These are phyloP conservation scores for Pinus albicaulis DNA, from an alignment of 75 land plant species.

Conservation along the genomic window DNA sequence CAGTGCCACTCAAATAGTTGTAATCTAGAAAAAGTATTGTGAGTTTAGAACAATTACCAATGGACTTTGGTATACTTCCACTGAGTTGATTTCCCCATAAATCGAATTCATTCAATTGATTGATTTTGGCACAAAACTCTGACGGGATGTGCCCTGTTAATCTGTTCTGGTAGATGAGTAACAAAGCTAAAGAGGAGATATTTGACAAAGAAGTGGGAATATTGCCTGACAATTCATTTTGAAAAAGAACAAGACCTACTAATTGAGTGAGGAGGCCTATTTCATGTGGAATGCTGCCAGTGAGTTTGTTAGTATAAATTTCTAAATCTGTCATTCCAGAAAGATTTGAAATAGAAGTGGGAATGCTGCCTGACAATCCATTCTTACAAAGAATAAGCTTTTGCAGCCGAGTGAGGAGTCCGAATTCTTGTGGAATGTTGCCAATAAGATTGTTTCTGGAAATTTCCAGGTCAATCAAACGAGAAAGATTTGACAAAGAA, in stretches of 20 bases:
- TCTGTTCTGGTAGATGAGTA: constrained; percentile 26
- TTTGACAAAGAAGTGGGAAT: constrained; percentile 27
- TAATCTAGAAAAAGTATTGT: neutral
- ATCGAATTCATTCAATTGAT: constrained; percentile 14
- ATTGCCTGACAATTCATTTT: constrained; percentile 32
- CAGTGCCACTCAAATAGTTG: constrained; percentile 18
- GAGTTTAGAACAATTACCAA: constrained; percentile 18
- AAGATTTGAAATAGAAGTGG: constrained; percentile 46
- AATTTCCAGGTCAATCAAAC: constrained; percentile 37
- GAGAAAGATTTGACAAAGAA: constrained; percentile 30
- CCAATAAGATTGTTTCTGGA: constrained; percentile 63
- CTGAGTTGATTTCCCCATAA: constrained; percentile 33
- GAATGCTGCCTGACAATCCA: constrained; percentile 48
- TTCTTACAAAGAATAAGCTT: constrained; percentile 38
- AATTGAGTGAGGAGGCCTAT: constrained; percentile 25
- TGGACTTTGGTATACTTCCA: constrained; percentile 35
- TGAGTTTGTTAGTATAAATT: constrained; percentile 42
- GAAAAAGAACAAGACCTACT: constrained; percentile 25
- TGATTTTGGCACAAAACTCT: constrained; percentile 26
- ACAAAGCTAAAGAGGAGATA: constrained; percentile 21
- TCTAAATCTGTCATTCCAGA: constrained; percentile 38
- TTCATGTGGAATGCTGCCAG: constrained; percentile 40
- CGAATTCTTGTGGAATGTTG: constrained; percentile 47
- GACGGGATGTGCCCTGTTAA: constrained; percentile 31
- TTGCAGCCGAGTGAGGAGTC: constrained; percentile 27